Evolutionary conservation across 495 filamentous ascomycete genomes (phyloP), one percentile per base, ranked within the genome.

Genomic region (Symbiotaphrina buchneri): DNA sequence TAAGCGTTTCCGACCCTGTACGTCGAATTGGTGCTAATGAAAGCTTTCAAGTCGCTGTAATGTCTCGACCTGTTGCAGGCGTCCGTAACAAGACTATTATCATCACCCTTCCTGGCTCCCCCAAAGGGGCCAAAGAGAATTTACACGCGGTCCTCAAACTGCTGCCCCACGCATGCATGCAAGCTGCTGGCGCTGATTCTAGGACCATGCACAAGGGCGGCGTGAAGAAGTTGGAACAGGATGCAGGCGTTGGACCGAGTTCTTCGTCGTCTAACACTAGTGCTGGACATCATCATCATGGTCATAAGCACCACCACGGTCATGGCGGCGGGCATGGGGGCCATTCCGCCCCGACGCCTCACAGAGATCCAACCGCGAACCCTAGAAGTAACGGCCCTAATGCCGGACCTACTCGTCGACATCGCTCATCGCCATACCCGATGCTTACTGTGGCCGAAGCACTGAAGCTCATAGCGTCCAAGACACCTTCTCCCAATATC

Each of bases 71-170:
- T 10, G 78, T 93, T 31, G 90, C 90, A 29, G 87, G 87, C 6
- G 73, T 90, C 7, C 63, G 87, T 19, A 70, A 83, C 38, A 71
- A 71, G 38, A 71, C 82, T 4, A 51, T 99, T 30, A 81, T 99
- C 27, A 54, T 94, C 28, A 95, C 87, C 0, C 59, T 99, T 23
- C 87, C 87, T 0, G 87, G 87, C 16, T 94, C 87, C 2, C 90
- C 90, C 1, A 94, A 92, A 56, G 87, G 83, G n/a, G 87, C 87
- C 2, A 74, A 67, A 43, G 87, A 99, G 53, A 99, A 95, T 44
- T 65, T 99, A n/a, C 66, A 78, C 43, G 69, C 82, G 2, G 55
- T 95, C n/a, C 51, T 99, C 24, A 90, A 77, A 42, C 71, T 82
- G 27, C 57, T 99, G 2, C 83, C 87, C 1, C 87, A 99, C 52